Evolutionary conservation across 169 alveolate genomes (phyloP), one percentile per base, ranked within the genome.

Genomic region (Cryptosporidium meleagridis): DNA sequence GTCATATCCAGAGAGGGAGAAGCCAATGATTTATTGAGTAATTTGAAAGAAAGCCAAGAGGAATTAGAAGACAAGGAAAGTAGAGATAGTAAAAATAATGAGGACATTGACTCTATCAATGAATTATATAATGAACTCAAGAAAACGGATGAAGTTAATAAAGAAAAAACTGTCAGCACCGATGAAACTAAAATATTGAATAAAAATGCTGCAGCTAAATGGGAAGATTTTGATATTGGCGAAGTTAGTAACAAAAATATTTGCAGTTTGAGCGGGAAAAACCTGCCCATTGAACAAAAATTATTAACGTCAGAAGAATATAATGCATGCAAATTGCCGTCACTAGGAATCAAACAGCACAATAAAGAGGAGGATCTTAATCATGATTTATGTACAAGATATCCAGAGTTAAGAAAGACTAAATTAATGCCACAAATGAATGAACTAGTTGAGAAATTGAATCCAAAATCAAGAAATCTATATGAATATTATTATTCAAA

Each of bases 281-380:
- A 21, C 21, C 18, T 65, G 21, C 80, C 89, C 10, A 31, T 80
- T 23, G 75, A 80, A 26, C 89, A 65, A 48, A 59, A 80, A 26
- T 51, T 80, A 29, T 39, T 80, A 23, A 80, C 89, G 16, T 55
- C 89, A n/a, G 75, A 65, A 35, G 89, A 80, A 18, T 80, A 80
- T 51, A 45, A 61, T 65, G 35, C 69, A 12, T 80, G 89, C 53
- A 65, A 65, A 41, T 39, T 80, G 26, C 89, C 89, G 5, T 21
- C 59, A 44, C 6, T 80, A 0, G 59, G 75, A 23, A 33, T 31
- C 21, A n/a, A 35, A 73, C 33, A 21, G 18, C 45, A 73, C 16
- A 44, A 80, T 14, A 62, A n/a, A 41, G 33, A 37, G 1, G 61
- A 59, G 31, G 45, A 21, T 18, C 21, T n/a, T 16, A n/a, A 26